Conservation (phyloP, 2,329 filamentous ascomycete genomes). For the Colletotrichum orchidophilum region DNA sequence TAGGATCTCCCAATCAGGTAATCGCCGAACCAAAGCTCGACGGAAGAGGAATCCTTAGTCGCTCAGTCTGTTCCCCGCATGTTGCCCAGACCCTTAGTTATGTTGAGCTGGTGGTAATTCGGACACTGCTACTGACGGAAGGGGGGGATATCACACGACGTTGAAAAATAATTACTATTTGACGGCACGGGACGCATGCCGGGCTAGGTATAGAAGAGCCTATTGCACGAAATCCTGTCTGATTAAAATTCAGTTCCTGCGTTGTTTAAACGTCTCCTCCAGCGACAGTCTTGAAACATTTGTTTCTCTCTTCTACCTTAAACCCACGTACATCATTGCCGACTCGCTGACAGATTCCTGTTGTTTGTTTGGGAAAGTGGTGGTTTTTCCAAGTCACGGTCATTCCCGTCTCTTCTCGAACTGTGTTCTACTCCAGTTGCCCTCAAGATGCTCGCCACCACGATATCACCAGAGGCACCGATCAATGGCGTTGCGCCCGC, state of each 20-base stretch:
- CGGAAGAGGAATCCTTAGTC: slow-evolving; percentile 7
- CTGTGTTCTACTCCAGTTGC: neutral
- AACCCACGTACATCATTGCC: neutral
- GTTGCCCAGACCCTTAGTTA: neutral
- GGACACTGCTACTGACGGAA: neutral
- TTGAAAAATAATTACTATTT: neutral
- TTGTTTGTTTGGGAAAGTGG: too few relatives aligned
- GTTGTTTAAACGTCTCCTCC: neutral
- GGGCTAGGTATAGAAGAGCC: neutral
- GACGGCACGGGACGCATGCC: neutral
- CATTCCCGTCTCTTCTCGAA: neutral
- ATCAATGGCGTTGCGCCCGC: slow-evolving; percentile 3
- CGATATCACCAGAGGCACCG: slow-evolving; percentile 3
- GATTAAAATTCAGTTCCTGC: neutral
- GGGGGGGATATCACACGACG: slow-evolving; percentile 4
- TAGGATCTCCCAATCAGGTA: neutral
- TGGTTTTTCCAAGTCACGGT: neutral
- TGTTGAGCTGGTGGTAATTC: neutral
- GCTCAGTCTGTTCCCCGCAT: slow-evolving; percentile 21
- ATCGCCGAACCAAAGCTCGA: neutral
- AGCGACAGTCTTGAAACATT: neutral
- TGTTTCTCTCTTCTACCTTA: neutral
- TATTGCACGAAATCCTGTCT: neutral
- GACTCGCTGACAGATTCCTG: neutral
- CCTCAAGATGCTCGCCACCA: slow-evolving; percentile 8